A percentile compares a stretch with the other conserved stretches of the same genome.
phyloP scores from a whole-genome alignment of 805 yeast species.

The Yamadazyma kitorensis region DNA sequence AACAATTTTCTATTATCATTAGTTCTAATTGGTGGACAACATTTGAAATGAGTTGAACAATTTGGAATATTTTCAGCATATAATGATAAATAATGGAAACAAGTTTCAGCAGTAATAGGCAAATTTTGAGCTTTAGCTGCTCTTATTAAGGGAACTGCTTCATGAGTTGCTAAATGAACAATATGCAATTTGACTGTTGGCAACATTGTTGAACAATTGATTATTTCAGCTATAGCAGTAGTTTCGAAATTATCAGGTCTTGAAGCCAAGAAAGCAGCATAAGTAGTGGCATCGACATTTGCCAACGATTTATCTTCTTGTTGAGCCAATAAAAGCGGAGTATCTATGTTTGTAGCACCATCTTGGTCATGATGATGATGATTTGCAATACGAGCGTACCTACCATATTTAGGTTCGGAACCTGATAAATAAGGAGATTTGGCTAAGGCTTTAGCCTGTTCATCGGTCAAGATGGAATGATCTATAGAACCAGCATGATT shows the following conservation, averaged over 20 bases:
- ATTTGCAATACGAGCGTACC: slow-evolving; percentile 39
- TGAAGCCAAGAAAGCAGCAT: slow-evolving; percentile 73
- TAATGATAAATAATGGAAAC: slow-evolving; percentile 85
- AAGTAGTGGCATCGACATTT: slow-evolving; percentile 57
- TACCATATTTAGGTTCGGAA: slow-evolving; percentile 57
- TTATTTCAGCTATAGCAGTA: slow-evolving; percentile 73
- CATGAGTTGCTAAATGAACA: slow-evolving; percentile 85
- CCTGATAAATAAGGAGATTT: slow-evolving; percentile 55
- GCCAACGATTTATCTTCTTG: slow-evolving; percentile 38
- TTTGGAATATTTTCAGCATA: slow-evolving; percentile 75
- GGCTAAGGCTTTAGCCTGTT: slow-evolving; percentile 53
- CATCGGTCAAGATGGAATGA: slow-evolving; percentile 40
- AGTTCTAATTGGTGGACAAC: slow-evolving; percentile 92
- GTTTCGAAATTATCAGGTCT: slow-evolving; percentile 88
- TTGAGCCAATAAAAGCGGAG: slow-evolving; percentile 38
- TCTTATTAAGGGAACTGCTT: slow-evolving; percentile 71
- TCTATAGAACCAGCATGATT: slow-evolving; percentile 31
- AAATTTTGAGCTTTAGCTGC: slow-evolving; percentile 59
- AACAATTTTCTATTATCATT: slow-evolving; percentile 66
- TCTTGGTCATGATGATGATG: slow-evolving; percentile 17
- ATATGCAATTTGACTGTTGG: slow-evolving; percentile 76
- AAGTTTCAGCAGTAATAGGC: slow-evolving; percentile 84
- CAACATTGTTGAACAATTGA: slow-evolving; percentile 53
- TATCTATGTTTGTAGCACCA: slow-evolving; percentile 11
- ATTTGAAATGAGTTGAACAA: slow-evolving; percentile 80